A percentile compares a stretch with the other conserved stretches of the same genome.
Evolutionary conservation across 805 yeast genomes (phyloP).

Genomic region (Candida nonsorbophila): DNA sequence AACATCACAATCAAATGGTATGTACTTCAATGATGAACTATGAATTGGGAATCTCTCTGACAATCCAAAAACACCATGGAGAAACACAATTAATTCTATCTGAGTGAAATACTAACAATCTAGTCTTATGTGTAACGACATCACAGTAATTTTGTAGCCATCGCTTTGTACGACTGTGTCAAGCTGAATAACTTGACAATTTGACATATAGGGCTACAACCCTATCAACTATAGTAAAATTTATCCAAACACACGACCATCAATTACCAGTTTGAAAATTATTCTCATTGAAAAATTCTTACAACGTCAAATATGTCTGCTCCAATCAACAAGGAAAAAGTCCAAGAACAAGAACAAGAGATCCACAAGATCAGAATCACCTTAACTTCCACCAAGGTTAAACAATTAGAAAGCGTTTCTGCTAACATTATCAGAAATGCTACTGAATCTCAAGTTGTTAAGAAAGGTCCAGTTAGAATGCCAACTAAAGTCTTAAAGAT

Average conservation of each 20-base stretch:
- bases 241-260: background rate
- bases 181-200: no score
- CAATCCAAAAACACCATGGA: constrained; percentile 21
- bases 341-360: constrained; percentile 74
- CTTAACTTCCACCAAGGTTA: constrained; percentile 97
- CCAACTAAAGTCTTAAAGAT: constrained; percentile 98
- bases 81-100: constrained; percentile 15
- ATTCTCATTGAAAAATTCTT: constrained; percentile 12
- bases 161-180: no score
- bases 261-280: constrained; percentile 3
- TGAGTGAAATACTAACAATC: no score
- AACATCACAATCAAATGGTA: background rate
- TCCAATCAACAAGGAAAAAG: constrained; percentile 77
- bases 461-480: constrained; percentile 99
- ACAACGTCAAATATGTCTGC: constrained; percentile 66
- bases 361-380: constrained; percentile 98
- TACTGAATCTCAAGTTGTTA: constrained; percentile 70
- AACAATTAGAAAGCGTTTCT: constrained; percentile 96
- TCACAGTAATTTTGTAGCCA: no score
- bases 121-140: no score
- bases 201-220: constrained; percentile 9
- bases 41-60: constrained; percentile 36
- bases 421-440: constrained; percentile 87
- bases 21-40: constrained; percentile 17
- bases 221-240: constrained; percentile 3